These are phyloP conservation scores for Leptoxyphium fumago DNA, from an alignment of 2,329 filamentous ascomycete genomes.

Conservation along the genomic window DNA sequence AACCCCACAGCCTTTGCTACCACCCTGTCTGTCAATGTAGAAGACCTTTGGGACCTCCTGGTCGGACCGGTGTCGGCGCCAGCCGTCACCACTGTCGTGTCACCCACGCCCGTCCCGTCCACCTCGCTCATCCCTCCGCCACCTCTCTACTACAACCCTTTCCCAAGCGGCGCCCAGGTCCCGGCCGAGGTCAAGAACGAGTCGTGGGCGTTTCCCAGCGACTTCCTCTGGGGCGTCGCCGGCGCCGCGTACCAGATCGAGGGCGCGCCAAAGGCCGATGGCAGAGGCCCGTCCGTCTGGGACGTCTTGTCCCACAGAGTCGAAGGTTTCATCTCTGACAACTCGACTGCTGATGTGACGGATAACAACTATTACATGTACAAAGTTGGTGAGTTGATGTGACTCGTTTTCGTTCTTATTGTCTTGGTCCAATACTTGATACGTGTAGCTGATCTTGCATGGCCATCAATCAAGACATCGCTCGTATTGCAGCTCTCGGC, in stretches of 20 bases:
- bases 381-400: not conserved
- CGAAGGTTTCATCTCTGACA: conserved; percentile 25
- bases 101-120: conserved; percentile 22
- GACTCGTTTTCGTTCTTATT: too few relatives aligned
- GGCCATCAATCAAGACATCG: conserved; percentile 8
- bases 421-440: too few relatives aligned
- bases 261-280: conserved; percentile 16
- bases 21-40: conserved; percentile 10
- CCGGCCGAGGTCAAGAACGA: conserved; percentile 16
- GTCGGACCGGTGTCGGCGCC: conserved; percentile 16
- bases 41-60: conserved; percentile 18
- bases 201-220: conserved; percentile 16
- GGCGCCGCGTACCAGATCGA: conserved; percentile 20
- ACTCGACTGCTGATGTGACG: conserved; percentile 36
- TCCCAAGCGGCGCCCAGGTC: conserved; percentile 19
- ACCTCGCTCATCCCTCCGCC: conserved; percentile 21
- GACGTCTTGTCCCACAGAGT: conserved; percentile 21
- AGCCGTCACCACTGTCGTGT: conserved; percentile 15
- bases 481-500: conserved; percentile 25
- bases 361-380: not conserved
- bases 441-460: not conserved
- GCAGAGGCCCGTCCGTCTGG: conserved; percentile 16
- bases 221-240: conserved; percentile 21
- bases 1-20: conserved; percentile 9
- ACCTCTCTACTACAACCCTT: conserved; percentile 18